Percentiles rank a stretch among this genome's conserved stretches.
Conservation (phyloP, 2,329 filamentous ascomycete species). For the Teratosphaeria viscida region DNA sequence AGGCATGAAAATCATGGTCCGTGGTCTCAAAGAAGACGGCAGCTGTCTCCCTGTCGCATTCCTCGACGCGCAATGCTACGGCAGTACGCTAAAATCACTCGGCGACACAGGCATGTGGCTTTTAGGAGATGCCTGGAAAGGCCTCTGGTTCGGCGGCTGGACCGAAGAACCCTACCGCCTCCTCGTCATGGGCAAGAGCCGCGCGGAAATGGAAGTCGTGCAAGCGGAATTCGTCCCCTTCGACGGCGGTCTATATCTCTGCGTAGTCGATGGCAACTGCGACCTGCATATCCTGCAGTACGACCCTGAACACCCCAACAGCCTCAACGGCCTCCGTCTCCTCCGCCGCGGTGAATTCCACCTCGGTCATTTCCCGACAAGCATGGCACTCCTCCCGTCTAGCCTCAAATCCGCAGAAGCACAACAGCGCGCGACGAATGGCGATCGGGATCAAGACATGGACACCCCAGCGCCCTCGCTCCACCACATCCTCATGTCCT, state of each 20-base stretch:
- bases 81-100: slow-evolving; percentile 74
- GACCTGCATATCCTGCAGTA: slow-evolving; percentile 86
- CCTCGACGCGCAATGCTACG: slow-evolving; percentile 93
- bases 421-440: slow-evolving; percentile 5
- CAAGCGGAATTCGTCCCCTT: slow-evolving; percentile 82
- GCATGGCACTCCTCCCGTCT: slow-evolving; percentile 65
- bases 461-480: slow-evolving; percentile 7
- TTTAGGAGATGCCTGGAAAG: slow-evolving; percentile 83
- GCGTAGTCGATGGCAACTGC: slow-evolving; percentile 74
- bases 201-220: slow-evolving; percentile 65
- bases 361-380: slow-evolving; percentile 66
- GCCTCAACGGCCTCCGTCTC: slow-evolving; percentile 75
- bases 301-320: slow-evolving; percentile 92
- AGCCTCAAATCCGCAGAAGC: slow-evolving; percentile 38
- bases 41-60: slow-evolving; percentile 89
- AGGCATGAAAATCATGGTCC: slow-evolving; percentile 94
- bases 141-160: slow-evolving; percentile 92
- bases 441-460: not conserved
- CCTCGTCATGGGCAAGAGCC: slow-evolving; percentile 79
- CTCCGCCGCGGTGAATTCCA: slow-evolving; percentile 83
- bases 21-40: slow-evolving; percentile 90
- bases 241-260: slow-evolving; percentile 68
- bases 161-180: slow-evolving; percentile 96
- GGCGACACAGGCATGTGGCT: slow-evolving; percentile 75
- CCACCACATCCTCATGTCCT: slow-evolving; percentile 57